phyloP scores from a whole-genome alignment of 345 rosid species.

The Corymbia maculata region DNA sequence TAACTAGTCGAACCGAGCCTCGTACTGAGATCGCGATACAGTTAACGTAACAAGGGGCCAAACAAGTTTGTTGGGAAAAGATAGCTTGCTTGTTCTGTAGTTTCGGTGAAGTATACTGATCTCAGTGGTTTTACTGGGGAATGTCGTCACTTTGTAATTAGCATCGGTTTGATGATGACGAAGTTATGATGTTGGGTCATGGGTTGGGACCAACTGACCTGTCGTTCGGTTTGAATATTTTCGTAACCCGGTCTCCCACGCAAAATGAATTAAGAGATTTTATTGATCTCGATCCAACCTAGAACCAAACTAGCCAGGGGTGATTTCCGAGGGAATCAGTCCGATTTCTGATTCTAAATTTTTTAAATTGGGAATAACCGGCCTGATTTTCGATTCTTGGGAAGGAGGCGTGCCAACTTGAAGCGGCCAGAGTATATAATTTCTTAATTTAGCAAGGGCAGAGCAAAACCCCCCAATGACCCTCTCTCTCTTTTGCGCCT shows the following conservation, averaged over 20 bases:
- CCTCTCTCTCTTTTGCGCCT: neutral
- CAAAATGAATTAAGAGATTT: neutral
- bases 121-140: neutral
- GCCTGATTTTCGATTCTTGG: neutral
- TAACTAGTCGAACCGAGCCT: constrained; percentile 5
- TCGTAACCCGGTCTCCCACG: neutral
- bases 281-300: neutral
- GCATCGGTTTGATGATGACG: neutral
- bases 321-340: neutral
- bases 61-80: neutral
- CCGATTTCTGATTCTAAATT: neutral
- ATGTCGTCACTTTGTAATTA: neutral
- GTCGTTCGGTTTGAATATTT: neutral
- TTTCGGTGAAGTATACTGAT: neutral
- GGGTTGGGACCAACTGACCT: neutral
- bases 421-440: neutral
- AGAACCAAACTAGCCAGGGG: accelerated
- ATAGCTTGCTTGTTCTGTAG: neutral
- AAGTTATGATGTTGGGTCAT: neutral
- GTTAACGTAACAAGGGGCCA: neutral
- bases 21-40: constrained; percentile 10
- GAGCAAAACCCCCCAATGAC: neutral
- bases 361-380: neutral
- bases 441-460: neutral
- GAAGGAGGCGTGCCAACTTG: neutral